These are phyloP conservation scores for Macrophomina tecta DNA, from an alignment of 2,329 filamentous ascomycete genomes.

Conservation along the genomic window DNA sequence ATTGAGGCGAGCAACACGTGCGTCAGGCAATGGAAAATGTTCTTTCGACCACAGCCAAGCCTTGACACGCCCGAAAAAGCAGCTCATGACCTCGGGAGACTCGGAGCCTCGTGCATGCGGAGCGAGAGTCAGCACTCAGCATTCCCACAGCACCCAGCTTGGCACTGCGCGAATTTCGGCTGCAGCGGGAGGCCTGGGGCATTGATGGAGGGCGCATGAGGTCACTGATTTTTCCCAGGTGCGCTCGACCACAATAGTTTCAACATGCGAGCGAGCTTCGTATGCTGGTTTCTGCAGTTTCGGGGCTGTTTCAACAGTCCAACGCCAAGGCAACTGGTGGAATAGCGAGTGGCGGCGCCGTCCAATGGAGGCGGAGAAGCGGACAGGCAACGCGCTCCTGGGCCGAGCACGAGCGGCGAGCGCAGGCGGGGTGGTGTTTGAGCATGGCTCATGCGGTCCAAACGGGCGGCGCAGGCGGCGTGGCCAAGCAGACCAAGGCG, in stretches of 20 bases:
- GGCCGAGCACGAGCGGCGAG: neutral
- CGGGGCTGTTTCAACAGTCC: neutral
- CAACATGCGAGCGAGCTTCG: neutral
- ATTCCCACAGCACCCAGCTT: neutral
- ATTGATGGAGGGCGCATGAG: neutral
- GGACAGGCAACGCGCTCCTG: neutral
- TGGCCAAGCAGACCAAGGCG: constrained; percentile 11
- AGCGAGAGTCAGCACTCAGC: neutral
- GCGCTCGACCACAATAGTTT: neutral
- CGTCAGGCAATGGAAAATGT: neutral
- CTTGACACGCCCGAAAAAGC: neutral
- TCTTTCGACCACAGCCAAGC: neutral
- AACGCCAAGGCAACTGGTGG: neutral
- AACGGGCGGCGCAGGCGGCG: neutral
- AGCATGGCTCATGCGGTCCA: neutral
- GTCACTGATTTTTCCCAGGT: neutral
- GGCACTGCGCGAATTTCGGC: neutral
- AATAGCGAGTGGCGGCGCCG: constrained; percentile 18
- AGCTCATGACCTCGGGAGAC: neutral
- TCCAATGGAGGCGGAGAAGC: neutral
- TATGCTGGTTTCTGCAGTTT: neutral
- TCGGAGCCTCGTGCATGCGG: neutral
- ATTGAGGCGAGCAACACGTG: constrained; percentile 13
- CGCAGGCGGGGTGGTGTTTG: neutral
- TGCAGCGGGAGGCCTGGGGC: neutral